Evolutionary conservation across 106 monocot genomes (phyloP).

Genomic region (Acorus calamus): DNA sequence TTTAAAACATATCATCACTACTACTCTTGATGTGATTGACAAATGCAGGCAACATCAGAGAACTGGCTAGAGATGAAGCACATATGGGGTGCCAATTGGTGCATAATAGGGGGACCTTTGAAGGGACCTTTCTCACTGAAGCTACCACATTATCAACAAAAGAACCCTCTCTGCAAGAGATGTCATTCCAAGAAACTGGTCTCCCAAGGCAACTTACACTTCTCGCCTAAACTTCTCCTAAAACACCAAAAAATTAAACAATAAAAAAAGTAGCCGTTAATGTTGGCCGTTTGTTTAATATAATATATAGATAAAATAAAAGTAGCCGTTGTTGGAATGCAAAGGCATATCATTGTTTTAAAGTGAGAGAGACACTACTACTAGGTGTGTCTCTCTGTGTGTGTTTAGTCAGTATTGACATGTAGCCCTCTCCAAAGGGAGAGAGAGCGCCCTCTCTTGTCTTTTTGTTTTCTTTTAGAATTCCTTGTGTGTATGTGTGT

Average conservation of each 20-base stretch:
- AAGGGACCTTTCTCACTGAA: slow-evolving; percentile 88
- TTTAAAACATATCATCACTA: no score
- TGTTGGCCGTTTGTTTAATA: neutral
- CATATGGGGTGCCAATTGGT: slow-evolving; percentile 92
- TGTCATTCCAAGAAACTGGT: slow-evolving; percentile 94
- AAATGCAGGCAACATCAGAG: slow-evolving; percentile 49
- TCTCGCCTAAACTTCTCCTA: slow-evolving; percentile 71
- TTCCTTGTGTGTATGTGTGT: no score
- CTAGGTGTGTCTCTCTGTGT: no score
- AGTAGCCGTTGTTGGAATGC: slow-evolving; percentile 8
- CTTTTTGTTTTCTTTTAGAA: no score
- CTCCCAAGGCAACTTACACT: slow-evolving; percentile 84
- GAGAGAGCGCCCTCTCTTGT: no score
- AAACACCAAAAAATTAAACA: neutral
- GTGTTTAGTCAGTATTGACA: no score
- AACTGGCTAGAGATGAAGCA: slow-evolving; percentile 94
- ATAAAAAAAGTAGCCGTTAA: slow-evolving; percentile 2
- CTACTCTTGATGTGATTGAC: no score
- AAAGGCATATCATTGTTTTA: slow-evolving; percentile 4
- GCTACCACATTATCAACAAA: slow-evolving; percentile 61
- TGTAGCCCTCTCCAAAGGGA: no score
- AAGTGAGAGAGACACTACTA: no score
- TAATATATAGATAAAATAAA: no score
- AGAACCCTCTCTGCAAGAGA: slow-evolving; percentile 64
- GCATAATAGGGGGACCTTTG: slow-evolving; percentile 70